Evolutionary conservation across 148 eudicot genomes (phyloP).

Genomic region (Talinum fruticosum): DNA sequence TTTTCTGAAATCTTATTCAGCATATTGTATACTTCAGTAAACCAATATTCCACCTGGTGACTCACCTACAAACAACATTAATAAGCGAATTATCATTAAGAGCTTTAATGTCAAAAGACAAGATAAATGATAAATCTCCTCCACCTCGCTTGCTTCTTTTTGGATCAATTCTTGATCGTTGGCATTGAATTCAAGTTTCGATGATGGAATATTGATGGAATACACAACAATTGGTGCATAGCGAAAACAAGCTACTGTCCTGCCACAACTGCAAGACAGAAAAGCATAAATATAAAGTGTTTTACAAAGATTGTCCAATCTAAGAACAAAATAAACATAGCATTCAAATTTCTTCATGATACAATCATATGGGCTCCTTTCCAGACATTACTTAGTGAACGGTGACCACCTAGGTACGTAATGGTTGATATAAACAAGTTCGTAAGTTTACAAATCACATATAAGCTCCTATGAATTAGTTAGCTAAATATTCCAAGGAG

Average conservation of each 20-base stretch:
- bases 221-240: constrained; percentile 92
- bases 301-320: neutral
- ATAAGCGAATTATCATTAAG: neutral
- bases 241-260: constrained; percentile 98
- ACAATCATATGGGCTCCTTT: no score
- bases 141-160: constrained; percentile 71
- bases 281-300: constrained; percentile 4
- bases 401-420: no score
- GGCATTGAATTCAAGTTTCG: constrained; percentile 70
- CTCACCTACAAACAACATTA: constrained; percentile 71
- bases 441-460: no score
- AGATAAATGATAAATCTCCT: neutral
- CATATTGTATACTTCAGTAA: constrained; percentile 69
- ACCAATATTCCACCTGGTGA: constrained; percentile 57
- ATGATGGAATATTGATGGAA: constrained; percentile 79
- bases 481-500: no score
- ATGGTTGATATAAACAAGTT: no score
- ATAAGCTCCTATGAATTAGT: no score
- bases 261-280: constrained; percentile 57
- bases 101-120: neutral
- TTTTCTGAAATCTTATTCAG: constrained; percentile 61
- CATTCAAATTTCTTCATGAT: no score
- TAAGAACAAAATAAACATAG: no score
- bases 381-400: no score
- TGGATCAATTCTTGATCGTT: constrained; percentile 71